These are phyloP conservation scores for Ceratocystis harringtonii DNA, from an alignment of 2,329 filamentous ascomycete genomes.

Conservation along the genomic window DNA sequence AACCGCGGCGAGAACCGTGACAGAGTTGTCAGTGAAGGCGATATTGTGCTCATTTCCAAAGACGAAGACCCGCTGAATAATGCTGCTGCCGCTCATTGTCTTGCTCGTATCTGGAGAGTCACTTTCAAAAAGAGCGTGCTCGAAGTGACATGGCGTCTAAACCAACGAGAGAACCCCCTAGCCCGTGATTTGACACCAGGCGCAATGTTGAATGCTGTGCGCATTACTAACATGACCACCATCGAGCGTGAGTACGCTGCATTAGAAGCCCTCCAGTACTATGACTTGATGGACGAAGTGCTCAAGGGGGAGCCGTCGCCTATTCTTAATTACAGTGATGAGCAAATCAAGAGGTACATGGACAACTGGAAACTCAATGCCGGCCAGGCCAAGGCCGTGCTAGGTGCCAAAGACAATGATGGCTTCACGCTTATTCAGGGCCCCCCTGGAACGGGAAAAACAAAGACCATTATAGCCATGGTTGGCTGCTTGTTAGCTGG, in stretches of 20 bases:
- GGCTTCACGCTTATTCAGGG: slow-evolving; percentile 94
- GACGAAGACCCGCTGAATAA: slow-evolving; percentile 53
- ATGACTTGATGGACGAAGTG: slow-evolving; percentile 89
- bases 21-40: slow-evolving; percentile 61
- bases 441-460: slow-evolving; percentile 92
- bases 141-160: slow-evolving; percentile 76
- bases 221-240: slow-evolving; percentile 84
- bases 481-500: slow-evolving; percentile 70
- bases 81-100: slow-evolving; percentile 56
- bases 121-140: slow-evolving; percentile 66
- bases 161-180: slow-evolving; percentile 49
- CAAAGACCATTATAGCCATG: slow-evolving; percentile 94
- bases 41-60: slow-evolving; percentile 75
- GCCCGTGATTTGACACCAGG: slow-evolving; percentile 51
- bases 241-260: slow-evolving; percentile 93
- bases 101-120: slow-evolving; percentile 68
- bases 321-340: slow-evolving; percentile 64
- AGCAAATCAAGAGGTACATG: slow-evolving; percentile 53
- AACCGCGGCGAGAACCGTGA: slow-evolving; percentile 29
- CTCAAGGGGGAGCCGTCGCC: slow-evolving; percentile 79
- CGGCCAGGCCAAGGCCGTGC: slow-evolving; percentile 80
- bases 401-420: slow-evolving; percentile 87
- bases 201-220: slow-evolving; percentile 55
- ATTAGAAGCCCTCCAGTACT: slow-evolving; percentile 79
- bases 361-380: slow-evolving; percentile 70